Base-by-base conservation (phyloP, 2,329 filamentous ascomycete species). In the Mycosphaerelloides madeirae region DNA sequence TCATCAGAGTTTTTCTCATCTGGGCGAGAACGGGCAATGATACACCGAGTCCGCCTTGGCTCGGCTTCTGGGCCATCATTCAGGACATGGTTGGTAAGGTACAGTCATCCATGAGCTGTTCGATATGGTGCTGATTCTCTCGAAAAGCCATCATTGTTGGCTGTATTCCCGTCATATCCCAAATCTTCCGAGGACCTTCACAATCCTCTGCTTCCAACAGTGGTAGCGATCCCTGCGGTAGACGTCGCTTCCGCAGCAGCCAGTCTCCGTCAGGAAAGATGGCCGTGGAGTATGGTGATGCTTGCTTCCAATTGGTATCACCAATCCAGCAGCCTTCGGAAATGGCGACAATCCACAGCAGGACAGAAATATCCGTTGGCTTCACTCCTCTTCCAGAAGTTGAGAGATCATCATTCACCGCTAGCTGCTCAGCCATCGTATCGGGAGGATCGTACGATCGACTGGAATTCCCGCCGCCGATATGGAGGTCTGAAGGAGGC, bases 11-110 rank as follows among this genome's bases (percentile, higher is more conserved):
- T 22, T 43, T 44, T 31, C 19, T 48, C 15, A 48, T 44, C 22
- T 48, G 36, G 29, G 45, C 41, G 1, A 43, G 38, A 13, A 48
- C 45, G 15, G 45, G 45, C 22, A 42, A 25, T 32, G 33, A 13
- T 25, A 43, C 40, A 14, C 45, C 45, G 1, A 44, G 41, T 31
- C 45, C 45, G 15, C 37, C 45, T 6, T 48, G 45, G 45, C 40
- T 48, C 8, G 41, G 40, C 15, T 19, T 48, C 7, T 44, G 45
- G 45, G 45, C 45, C n/a, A 36, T 48, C n/a, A 35, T 48, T 9
- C 40, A 48, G 19, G 31, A 41, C 31, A 48, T 48, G 45, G 45
- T 41, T 38, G 29, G 44, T 48, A 40, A 33, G 44, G 39, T 16
- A 4, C 13, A 8, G 13, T 6, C 20, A 4, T 22, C 28, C 31